Evolutionary conservation across 306 rosid species (phyloP).

Genomic region (Begonia masoniana): DNA sequence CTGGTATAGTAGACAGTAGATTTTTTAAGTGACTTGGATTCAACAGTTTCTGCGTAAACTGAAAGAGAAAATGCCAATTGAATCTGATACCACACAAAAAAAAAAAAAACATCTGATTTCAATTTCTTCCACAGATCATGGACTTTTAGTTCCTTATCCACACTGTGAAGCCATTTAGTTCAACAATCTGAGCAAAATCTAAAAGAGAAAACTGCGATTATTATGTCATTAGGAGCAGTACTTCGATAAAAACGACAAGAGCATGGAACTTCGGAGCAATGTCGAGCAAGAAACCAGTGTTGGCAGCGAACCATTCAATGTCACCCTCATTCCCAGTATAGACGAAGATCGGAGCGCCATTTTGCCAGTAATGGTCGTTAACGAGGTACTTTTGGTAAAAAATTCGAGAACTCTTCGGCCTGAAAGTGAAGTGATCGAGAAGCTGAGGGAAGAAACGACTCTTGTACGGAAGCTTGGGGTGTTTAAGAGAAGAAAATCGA

Average conservation of each 20-base stretch:
- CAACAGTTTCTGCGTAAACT: too few relatives aligned
- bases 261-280: slow-evolving; percentile 39
- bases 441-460: slow-evolving; percentile 46
- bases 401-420: slow-evolving; percentile 21
- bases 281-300: slow-evolving; percentile 75
- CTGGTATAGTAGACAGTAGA: too few relatives aligned
- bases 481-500: too few relatives aligned
- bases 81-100: too few relatives aligned
- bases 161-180: background rate
- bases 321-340: slow-evolving; percentile 93
- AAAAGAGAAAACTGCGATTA: slow-evolving; percentile 7
- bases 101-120: too few relatives aligned
- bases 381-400: slow-evolving; percentile 63
- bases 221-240: background rate
- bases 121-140: too few relatives aligned
- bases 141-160: background rate
- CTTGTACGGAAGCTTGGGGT: slow-evolving; percentile 23
- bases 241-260: slow-evolving; percentile 9
- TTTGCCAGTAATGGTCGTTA: slow-evolving; percentile 50
- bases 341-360: slow-evolving; percentile 57
- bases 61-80: too few relatives aligned
- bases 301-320: slow-evolving; percentile 72
- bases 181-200: slow-evolving; percentile 1
- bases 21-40: too few relatives aligned
- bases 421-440: slow-evolving; percentile 79